Evolutionary conservation across 1,284 basidiomycete species (phyloP).

Genomic region (Kwoniella shivajii): DNA sequence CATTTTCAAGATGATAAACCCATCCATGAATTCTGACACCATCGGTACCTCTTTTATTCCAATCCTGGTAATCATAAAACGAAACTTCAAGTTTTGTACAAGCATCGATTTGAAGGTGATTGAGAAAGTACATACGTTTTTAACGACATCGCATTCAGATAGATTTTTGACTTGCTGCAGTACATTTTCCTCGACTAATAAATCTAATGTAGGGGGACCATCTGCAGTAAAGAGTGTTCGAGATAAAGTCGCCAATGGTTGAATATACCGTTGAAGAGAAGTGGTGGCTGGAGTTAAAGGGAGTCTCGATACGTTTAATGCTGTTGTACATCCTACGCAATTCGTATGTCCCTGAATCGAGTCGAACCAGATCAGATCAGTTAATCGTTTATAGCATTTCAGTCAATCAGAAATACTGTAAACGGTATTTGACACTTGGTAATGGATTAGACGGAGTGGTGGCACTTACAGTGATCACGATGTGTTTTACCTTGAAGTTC

Average conservation of each 20-base stretch:
- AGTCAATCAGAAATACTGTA: too few species aligned
- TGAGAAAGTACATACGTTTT: neutral
- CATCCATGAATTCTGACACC: conserved; percentile 51
- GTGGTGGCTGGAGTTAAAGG: conserved; percentile 40
- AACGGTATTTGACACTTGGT: too few species aligned
- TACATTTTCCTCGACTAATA: conserved; percentile 48
- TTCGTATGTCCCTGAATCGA: conserved; percentile 47
- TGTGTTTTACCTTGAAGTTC: conserved; percentile 53
- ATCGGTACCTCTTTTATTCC: conserved; percentile 42
- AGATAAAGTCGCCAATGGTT: conserved; percentile 43
- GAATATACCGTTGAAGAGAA: conserved; percentile 46
- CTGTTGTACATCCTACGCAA: conserved; percentile 52
- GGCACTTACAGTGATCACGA: conserved; percentile 48
- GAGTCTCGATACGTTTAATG: conserved; percentile 43
- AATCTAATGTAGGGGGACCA: conserved; percentile 45
- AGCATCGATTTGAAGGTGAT: neutral
- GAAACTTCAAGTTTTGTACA: neutral
- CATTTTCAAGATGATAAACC: conserved; percentile 54
- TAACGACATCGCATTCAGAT: conserved; percentile 39
- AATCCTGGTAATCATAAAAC: conserved; percentile 29
- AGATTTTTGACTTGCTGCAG: conserved; percentile 49
- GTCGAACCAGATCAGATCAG: neutral
- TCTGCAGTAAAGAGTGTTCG: conserved; percentile 37
- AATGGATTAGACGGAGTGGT: too few species aligned
- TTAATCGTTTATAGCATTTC: too few species aligned